phyloP scores from a whole-genome alignment of 495 filamentous ascomycete genomes.

The Chlorociboria aeruginascens region DNA sequence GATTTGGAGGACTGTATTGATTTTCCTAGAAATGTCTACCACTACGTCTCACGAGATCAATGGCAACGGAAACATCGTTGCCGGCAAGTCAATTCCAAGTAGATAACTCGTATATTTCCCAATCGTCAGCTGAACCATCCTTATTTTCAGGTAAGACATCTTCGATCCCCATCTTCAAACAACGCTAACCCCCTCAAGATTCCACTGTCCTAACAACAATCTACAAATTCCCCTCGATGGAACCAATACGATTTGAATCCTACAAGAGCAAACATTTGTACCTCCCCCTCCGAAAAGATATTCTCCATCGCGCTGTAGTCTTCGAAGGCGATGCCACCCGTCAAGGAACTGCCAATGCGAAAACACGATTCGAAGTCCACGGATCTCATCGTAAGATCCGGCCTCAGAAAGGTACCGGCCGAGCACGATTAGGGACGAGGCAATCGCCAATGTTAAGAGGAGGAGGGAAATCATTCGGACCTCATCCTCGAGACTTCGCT shows the following conservation, averaged over 20 bases:
- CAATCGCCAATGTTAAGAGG: constrained; percentile 76
- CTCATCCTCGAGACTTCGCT: constrained; percentile 70
- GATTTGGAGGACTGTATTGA: not conserved
- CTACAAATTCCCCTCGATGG: constrained; percentile 82
- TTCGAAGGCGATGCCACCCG: constrained; percentile 88
- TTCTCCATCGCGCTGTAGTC: constrained; percentile 83
- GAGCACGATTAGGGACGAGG: constrained; percentile 65
- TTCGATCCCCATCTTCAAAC: not conserved
- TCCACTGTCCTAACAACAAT: constrained; percentile 65
- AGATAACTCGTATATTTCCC: constrained; percentile 2
- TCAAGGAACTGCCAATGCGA: constrained; percentile 75
- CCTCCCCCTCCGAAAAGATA: constrained; percentile 78
- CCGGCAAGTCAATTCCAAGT: constrained; percentile 10
- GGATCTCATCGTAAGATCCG: constrained; percentile 67
- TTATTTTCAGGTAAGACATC: constrained; percentile 3
- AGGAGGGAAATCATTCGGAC: constrained; percentile 79
- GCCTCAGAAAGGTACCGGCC: constrained; percentile 76
- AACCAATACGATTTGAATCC: constrained; percentile 65
- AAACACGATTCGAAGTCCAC: constrained; percentile 73
- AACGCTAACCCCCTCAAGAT: constrained; percentile 23
- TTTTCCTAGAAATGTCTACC: constrained; percentile 37
- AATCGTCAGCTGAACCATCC: constrained; percentile 1
- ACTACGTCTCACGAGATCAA: constrained; percentile 43
- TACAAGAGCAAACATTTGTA: constrained; percentile 73
- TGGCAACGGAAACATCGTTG: constrained; percentile 61